phyloP scores from a whole-genome alignment of 1,284 basidiomycete species.

The Bondarzewia mesenterica region DNA sequence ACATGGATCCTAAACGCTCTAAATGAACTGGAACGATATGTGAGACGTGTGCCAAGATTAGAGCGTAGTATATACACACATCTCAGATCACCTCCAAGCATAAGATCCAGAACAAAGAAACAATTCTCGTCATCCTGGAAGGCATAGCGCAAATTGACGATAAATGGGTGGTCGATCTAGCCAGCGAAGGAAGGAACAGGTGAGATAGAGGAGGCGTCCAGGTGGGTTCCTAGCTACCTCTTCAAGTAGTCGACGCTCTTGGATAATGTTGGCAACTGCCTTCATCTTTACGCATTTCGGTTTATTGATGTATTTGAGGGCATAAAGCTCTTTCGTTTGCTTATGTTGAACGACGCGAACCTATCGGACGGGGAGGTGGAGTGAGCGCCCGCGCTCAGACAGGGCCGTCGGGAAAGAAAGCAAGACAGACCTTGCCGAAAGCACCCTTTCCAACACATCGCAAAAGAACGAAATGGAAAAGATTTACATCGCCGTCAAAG shows the following conservation, averaged over 20 bases:
- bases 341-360: conserved; percentile 99
- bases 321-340: conserved; percentile 90
- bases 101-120: conserved; percentile 96
- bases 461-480: conserved; percentile 94
- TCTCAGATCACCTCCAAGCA: conserved; percentile 94
- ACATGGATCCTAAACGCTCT: conserved; percentile 77
- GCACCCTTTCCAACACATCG: conserved; percentile 96
- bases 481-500: conserved; percentile 94
- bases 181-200: not conserved
- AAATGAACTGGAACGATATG: conserved; percentile 69
- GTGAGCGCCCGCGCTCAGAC: too few species aligned
- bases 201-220: conserved; percentile 11
- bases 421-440: conserved; percentile 80
- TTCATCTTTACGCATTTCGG: conserved; percentile 97
- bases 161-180: conserved; percentile 93
- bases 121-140: conserved; percentile 99
- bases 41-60: conserved; percentile 16
- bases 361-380: conserved; percentile 30
- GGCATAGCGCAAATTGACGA: conserved; percentile 95
- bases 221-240: conserved; percentile 47
- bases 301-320: conserved; percentile 99
- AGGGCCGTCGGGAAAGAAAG: not conserved
- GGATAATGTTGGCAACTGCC: conserved; percentile 94
- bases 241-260: conserved; percentile 87
- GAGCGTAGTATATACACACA: conserved; percentile 49